phyloP scores from a whole-genome alignment of 1,284 basidiomycete genomes.

The Wolfiporia cocos region DNA sequence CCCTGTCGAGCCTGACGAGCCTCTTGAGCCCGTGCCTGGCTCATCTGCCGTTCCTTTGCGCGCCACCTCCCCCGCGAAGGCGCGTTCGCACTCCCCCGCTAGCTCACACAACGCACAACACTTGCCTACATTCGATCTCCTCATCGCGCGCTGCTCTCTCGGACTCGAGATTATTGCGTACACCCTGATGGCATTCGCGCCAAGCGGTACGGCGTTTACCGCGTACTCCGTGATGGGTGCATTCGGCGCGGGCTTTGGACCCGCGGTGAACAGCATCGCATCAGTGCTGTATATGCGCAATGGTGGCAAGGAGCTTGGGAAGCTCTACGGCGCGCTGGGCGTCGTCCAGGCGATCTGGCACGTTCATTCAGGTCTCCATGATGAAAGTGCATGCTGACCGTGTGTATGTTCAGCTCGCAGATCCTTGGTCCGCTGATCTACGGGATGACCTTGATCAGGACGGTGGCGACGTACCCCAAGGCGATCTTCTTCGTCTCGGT shows the following conservation, averaged over 20 bases:
- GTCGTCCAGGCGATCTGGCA: constrained; percentile 64
- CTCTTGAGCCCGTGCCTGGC: constrained; percentile 21
- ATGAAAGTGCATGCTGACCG: constrained; percentile 2
- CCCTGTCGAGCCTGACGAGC: constrained; percentile 25
- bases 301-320: constrained; percentile 49
- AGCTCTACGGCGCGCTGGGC: constrained; percentile 67
- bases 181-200: constrained; percentile 40
- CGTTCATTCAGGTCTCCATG: constrained; percentile 16
- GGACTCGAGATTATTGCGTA: constrained; percentile 53
- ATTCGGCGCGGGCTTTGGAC: constrained; percentile 54
- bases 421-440: constrained; percentile 57
- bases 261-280: constrained; percentile 62
- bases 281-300: constrained; percentile 51
- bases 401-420: constrained; percentile 33
- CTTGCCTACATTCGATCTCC: constrained; percentile 53
- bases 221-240: constrained; percentile 39
- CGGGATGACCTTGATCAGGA: constrained; percentile 53
- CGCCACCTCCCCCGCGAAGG: constrained; percentile 1
- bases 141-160: constrained; percentile 52
- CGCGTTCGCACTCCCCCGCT: constrained; percentile 4
- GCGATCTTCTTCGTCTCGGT: constrained; percentile 48
- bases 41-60: neutral
- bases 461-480: constrained; percentile 50
- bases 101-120: constrained; percentile 14
- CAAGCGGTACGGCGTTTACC: constrained; percentile 40